Conservation (phyloP, 1,284 basidiomycete genomes). For the Sanghuangporus weigelae region DNA sequence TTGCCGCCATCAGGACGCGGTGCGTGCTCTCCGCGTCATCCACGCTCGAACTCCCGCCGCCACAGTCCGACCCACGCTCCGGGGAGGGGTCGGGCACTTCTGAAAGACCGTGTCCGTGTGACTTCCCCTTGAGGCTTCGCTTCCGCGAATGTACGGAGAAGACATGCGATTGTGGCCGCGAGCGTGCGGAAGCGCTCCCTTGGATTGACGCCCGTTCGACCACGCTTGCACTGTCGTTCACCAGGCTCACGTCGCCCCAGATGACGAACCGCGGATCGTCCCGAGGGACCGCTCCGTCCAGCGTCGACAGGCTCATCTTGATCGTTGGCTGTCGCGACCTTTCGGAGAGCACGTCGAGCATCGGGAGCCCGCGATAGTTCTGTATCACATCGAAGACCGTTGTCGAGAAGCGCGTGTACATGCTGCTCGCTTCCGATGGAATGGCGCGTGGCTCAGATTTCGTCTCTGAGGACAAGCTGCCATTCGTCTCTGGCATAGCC, state of each 20-base stretch:
- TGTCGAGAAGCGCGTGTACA: slow-evolving; percentile 60
- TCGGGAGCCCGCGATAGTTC: slow-evolving; percentile 68
- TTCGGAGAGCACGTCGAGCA: slow-evolving; percentile 54
- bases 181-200: slow-evolving; percentile 11
- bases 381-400: slow-evolving; percentile 80
- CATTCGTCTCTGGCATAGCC: neutral
- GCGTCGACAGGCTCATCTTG: slow-evolving; percentile 56
- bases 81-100: slow-evolving; percentile 23
- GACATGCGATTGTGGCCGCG: slow-evolving; percentile 39
- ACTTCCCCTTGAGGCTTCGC: slow-evolving; percentile 27
- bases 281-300: slow-evolving; percentile 62
- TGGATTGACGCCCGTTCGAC: slow-evolving; percentile 2
- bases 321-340: slow-evolving; percentile 50
- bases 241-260: slow-evolving; percentile 61
- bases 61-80: slow-evolving; percentile 25
- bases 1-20: slow-evolving; percentile 72
- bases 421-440: slow-evolving; percentile 38
- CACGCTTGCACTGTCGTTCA: slow-evolving; percentile 36
- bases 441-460: slow-evolving; percentile 1
- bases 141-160: slow-evolving; percentile 41
- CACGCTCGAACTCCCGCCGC: slow-evolving; percentile 19
- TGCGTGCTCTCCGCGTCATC: slow-evolving; percentile 27
- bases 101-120: slow-evolving; percentile 15
- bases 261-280: slow-evolving; percentile 86
- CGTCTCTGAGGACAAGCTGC: neutral